Conservation (phyloP, 1,284 basidiomycete genomes). For the Pisolithus thermaeus region DNA sequence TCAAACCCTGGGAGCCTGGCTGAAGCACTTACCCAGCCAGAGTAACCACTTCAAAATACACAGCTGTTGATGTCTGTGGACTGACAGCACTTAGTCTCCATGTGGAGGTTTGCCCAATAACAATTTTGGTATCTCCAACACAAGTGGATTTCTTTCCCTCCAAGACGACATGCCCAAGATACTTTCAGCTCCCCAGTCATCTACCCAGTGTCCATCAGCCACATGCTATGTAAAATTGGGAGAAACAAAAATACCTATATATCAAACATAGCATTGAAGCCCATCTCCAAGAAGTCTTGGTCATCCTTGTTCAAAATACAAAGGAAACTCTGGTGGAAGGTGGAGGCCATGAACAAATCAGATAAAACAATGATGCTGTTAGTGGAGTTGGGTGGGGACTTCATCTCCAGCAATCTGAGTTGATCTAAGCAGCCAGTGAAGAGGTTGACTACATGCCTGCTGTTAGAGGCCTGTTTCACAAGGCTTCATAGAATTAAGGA, state of each 20-base stretch:
- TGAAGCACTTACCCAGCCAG: conserved; percentile 94
- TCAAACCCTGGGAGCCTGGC: conserved; percentile 66
- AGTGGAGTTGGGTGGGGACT: conserved; percentile 89
- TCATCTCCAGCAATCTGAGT: conserved; percentile 97
- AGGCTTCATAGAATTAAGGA: conserved; percentile 88
- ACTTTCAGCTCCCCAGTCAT: conserved; percentile 99
- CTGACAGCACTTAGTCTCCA: conserved; percentile 96
- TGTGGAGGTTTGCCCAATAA: conserved; percentile 98
- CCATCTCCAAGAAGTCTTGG: conserved; percentile 91
- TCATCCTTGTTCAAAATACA: conserved; percentile 93
- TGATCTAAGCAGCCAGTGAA: conserved; percentile 98
- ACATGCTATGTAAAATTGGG: not conserved
- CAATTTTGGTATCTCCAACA: conserved; percentile 99
- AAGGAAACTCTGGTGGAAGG: conserved; percentile 98
- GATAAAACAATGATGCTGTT: conserved; percentile 96
- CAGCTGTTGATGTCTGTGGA: conserved; percentile 83
- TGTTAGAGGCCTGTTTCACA: conserved; percentile 88
- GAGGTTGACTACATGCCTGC: conserved; percentile 92
- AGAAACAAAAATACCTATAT: conserved; percentile 63
- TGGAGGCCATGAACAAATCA: conserved; percentile 96
- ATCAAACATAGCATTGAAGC: conserved; percentile 98
- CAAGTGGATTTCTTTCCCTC: conserved; percentile 95
- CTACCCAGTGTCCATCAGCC: conserved; percentile 33
- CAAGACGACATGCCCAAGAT: conserved; percentile 96
- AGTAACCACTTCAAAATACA: conserved; percentile 99